Evolutionary conservation across 257 asterid genomes (phyloP), one percentile per base, ranked within the genome.

Genomic region (Solanum tarijense): DNA sequence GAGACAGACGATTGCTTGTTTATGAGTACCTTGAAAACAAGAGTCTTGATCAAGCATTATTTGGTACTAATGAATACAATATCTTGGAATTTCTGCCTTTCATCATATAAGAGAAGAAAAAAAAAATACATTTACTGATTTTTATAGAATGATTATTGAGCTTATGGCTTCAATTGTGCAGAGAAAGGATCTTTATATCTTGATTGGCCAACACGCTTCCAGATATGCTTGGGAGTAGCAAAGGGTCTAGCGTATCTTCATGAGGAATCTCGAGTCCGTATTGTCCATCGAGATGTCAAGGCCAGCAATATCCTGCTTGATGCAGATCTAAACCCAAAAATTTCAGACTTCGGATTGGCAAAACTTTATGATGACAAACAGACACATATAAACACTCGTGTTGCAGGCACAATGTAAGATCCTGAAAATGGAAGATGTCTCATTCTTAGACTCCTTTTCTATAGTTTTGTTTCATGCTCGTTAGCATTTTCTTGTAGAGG

Each of bases 381-480:
- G 94, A 95, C 98, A 18, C 98, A 96, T 89, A 94, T 96, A 87
- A 94, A 98, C 90, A 94, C 99, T 85, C 93, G 93, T 87, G 94
- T 95, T 87, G 99, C 99, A 13, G 99, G 99, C 88, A 96, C 99
- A 78, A 89, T 91, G 99, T 94, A 90, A 91, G 96, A 69, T 88
- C 48, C 85, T n/a, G n/a, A n/a, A n/a, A n/a, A n/a, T n/a, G n/a
- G n/a, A n/a, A n/a, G n/a, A n/a, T n/a, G n/a, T n/a, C n/a, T n/a
- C n/a, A n/a, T n/a, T n/a, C n/a, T n/a, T n/a, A n/a, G 3, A 82
- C 34, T 34, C 36, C 58, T 16, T 69, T 41, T 20, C 46, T 41
- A 29, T 29, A 14, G 38, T 81, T 81, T 46, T 5, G 85, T 46
- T 81, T 46, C 41, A 46, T 25, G n/a, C n/a, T n/a, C n/a, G n/a